Evolutionary conservation across 2,329 filamentous ascomycete genomes (phyloP), one percentile per base, ranked within the genome.

Genomic region (Polytolypa hystricis): DNA sequence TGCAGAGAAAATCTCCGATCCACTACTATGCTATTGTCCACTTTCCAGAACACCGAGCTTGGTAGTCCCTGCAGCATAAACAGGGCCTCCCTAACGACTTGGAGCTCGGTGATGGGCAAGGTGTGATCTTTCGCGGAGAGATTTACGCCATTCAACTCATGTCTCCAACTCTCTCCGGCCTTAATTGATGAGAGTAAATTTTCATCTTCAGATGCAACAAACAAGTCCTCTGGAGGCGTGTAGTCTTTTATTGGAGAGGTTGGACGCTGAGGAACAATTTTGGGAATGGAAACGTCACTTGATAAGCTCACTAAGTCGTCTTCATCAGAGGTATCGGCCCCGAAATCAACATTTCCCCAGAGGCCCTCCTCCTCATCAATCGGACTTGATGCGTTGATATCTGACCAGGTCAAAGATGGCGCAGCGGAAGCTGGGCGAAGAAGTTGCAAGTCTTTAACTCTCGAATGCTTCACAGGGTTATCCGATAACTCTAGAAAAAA

Each of bases 61-160:
- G 78, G 72, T 3, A 91, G 63, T 1, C 87, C 87, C 37, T 77
- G 74, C 0, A 96, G 70, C 84, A 95, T 93, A 49, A 84, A 89
- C 0, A 95, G 65, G 0, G 77, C 73, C 51, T 96, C 86, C 32
- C 85, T 75, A 17, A 87, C 63, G 8, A 79, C 65, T 44, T 87
- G 77, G 1, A 82, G 64, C 53, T 94, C 87, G 0, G 81, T 74
- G 4, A 89, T 64, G 11, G 43, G 41, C 18, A 53, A 48, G 40
- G 51, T 51, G 18, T 48, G 37, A 23, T 44, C 38, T 11, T 44
- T 44, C 8, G 38, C 38, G 26, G 48, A 37, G n/a, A 47, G 28
- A 32, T 54, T 49, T 19, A 53, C 49, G 2, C 46, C 32, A 19
- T 33, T 21, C n/a, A 29, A 5, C 15, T 26, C 19, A 6, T 35